Conservation (phyloP, 495 filamentous ascomycete genomes). For the Daldinia childiae region DNA sequence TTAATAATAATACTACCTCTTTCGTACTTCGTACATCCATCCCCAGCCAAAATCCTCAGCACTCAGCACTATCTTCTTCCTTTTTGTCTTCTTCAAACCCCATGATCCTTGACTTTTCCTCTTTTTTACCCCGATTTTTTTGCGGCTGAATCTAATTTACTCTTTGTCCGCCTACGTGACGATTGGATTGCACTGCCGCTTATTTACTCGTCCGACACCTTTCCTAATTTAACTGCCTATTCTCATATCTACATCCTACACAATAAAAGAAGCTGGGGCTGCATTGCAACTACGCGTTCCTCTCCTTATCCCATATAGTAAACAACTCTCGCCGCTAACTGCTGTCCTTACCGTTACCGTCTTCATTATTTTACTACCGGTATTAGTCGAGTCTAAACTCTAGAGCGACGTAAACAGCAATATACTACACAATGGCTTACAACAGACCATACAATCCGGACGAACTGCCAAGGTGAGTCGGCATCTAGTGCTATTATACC, state of each 20-base stretch:
- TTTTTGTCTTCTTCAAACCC: constrained; percentile 18
- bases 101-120: constrained; percentile 23
- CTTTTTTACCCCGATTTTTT: constrained; percentile 11
- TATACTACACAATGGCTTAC: constrained; percentile 78
- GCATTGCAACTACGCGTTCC: constrained; percentile 23
- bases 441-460: constrained; percentile 94
- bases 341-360: constrained; percentile 18
- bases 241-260: constrained; percentile 7
- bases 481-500: constrained; percentile 23
- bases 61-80: too few species aligned
- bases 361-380: constrained; percentile 6
- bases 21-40: too few species aligned
- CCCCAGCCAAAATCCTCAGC: constrained; percentile 31
- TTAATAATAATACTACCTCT: not conserved
- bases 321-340: constrained; percentile 6
- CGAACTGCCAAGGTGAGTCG: constrained; percentile 89
- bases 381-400: constrained; percentile 9
- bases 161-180: constrained; percentile 22
- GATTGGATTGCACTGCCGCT: constrained; percentile 36
- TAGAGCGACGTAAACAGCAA: constrained; percentile 10
- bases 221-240: constrained; percentile 29
- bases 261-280: constrained; percentile 22
- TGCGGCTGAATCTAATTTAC: constrained; percentile 38
- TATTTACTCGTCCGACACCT: constrained; percentile 19
- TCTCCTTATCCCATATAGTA: constrained; percentile 30